Evolutionary conservation across 2,329 filamentous ascomycete genomes (phyloP), one percentile per base, ranked within the genome.

Genomic region (Aureobasidium subglaciale): DNA sequence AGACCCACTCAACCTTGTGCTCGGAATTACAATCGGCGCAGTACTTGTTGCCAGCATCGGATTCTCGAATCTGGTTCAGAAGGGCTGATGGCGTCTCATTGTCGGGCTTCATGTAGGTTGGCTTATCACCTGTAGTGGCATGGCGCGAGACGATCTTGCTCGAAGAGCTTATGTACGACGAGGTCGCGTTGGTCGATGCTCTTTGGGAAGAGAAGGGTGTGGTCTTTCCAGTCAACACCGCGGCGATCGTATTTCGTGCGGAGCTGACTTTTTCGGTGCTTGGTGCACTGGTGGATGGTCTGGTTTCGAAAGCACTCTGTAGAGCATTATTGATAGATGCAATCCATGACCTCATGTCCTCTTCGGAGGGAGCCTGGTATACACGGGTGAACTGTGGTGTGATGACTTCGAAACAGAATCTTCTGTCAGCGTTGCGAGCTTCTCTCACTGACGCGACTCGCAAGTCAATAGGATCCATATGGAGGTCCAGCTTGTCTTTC

Each of bases 321-420:
- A 97, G 75, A 9, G 93, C 95, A 66, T 97, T 99, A 71, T 99
- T 99, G 74, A 99, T 95, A 18, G 93, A 87, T 20, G 82, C 79
- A 63, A 99, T 99, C 93, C 93, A 99, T 63, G 84, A 92, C 67
- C 86, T 90, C 89, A 99, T 95, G 65, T 99, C 93, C 35, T 99
- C 93, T 71, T 97, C 93, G 0, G 92, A 96, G 1, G 92, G 96
- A 37, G 92, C 93, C 73, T 99, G 93, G 70, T 97, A 99, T 15
- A 97, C 91, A 55, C 93, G 85, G 64, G 95, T 97, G 70, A 86
- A 97, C 48, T 93, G 88, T 8, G 95, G 95, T 0, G 93, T 99
- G 58, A 99, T 97, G 50, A 99, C 89, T 72, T 99, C 93, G 64
- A 99, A 99, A 71, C 92, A 97, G 71, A 99, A 99, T 5, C 93